phyloP scores from a whole-genome alignment of 306 rosid genomes.

The Rosa chinensis region DNA sequence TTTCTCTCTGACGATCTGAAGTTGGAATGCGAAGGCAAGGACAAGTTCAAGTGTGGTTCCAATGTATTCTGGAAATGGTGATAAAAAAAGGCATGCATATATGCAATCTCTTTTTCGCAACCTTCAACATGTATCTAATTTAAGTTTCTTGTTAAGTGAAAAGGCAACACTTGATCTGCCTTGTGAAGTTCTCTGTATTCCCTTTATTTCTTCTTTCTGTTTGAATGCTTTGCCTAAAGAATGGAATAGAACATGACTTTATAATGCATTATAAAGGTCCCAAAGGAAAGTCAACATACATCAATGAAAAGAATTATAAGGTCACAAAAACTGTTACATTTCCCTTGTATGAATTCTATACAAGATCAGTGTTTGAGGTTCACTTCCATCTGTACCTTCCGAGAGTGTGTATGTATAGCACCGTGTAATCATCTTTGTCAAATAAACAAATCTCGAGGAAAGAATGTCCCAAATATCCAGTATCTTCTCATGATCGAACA shows the following conservation, averaged over 20 bases:
- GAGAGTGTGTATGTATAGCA: neutral
- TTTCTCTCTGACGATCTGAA: conserved; percentile 76
- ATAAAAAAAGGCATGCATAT: conserved; percentile 13
- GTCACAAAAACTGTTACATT: neutral
- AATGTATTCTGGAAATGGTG: conserved; percentile 99
- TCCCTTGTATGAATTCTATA: conserved; percentile 10
- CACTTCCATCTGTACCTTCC: conserved; percentile 8
- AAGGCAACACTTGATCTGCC: conserved; percentile 2
- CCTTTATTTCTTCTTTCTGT: neutral
- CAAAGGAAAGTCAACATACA: neutral
- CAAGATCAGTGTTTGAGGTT: neutral
- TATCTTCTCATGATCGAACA: neutral
- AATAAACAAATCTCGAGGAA: neutral
- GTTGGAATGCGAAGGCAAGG: conserved; percentile 91
- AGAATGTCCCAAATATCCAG: neutral
- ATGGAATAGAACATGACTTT: neutral
- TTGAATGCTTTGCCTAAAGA: conserved; percentile 4
- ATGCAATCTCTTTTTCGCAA: neutral
- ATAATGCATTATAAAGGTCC: neutral
- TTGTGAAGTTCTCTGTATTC: neutral
- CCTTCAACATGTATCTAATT: conserved; percentile 28
- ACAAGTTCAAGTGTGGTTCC: conserved; percentile 97
- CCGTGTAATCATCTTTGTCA: neutral
- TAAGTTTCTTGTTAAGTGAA: conserved; percentile 11
- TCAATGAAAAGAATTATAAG: conserved; percentile 3